Percentiles rank a stretch among this genome's conserved stretches.
These are phyloP conservation scores for Crithidia acanthocephali DNA, from an alignment of 208 protist species.

Conservation along the genomic window DNA sequence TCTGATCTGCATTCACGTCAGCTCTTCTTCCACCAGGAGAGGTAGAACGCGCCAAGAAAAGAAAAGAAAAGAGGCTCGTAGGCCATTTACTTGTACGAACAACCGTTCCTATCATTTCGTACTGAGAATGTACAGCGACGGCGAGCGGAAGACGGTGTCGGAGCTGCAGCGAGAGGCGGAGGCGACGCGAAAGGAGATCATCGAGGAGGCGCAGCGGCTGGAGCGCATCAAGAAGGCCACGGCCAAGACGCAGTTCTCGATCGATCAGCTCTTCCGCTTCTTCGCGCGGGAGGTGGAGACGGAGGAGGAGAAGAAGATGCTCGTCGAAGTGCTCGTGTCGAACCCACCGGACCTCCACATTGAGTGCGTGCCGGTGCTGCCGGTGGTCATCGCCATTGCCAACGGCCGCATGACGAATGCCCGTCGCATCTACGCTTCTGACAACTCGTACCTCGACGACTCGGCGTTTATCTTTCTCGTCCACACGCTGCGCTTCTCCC, in stretches of 20 bases:
- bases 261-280: conserved; percentile 81
- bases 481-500: conserved; percentile 82
- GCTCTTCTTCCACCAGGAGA: no score
- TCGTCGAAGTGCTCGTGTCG: conserved; percentile 69
- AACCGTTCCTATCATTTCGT: no score
- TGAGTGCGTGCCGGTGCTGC: conserved; percentile 68
- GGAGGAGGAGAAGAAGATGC: conserved; percentile 64
- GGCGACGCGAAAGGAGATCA: conserved; percentile 59
- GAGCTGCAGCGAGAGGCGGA: conserved; percentile 81
- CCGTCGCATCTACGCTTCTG: conserved; percentile 58
- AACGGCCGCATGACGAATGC: conserved; percentile 76
- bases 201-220: conserved; percentile 68
- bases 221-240: conserved; percentile 69
- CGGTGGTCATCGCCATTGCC: conserved; percentile 70
- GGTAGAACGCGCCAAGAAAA: no score
- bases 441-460: conserved; percentile 72
- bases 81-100: no score
- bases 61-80: background rate
- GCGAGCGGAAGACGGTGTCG: conserved; percentile 83
- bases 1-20: background rate
- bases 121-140: conserved; percentile 84
- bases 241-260: conserved; percentile 68
- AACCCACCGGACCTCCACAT: conserved; percentile 72
- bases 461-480: conserved; percentile 75
- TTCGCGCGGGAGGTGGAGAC: conserved; percentile 74